phyloP scores from a whole-genome alignment of 2,329 filamentous ascomycete genomes.

The Aspergillus intermedius region DNA sequence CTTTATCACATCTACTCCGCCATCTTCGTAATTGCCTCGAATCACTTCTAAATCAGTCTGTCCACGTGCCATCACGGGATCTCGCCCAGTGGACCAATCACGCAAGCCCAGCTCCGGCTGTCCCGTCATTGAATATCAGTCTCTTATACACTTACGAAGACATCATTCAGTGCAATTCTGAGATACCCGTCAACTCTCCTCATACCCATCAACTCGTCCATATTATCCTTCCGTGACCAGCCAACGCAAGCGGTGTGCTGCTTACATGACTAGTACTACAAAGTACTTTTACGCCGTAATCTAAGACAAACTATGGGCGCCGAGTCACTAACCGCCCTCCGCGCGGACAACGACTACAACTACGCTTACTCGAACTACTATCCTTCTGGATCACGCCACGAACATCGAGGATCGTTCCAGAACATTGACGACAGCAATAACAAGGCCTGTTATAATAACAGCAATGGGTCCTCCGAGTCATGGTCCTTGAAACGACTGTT shows the following conservation, averaged over 20 bases:
- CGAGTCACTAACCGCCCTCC: slow-evolving; percentile 12
- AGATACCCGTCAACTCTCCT: no score
- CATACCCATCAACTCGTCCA: neutral
- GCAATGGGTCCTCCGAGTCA: slow-evolving; percentile 7
- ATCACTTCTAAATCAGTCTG: no score
- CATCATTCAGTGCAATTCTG: neutral
- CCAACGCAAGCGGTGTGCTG: neutral
- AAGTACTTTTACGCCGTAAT: neutral
- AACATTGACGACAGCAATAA: neutral
- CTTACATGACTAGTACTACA: neutral
- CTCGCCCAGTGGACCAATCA: neutral
- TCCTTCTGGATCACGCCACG: neutral
- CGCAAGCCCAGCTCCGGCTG: neutral
- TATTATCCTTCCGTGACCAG: neutral
- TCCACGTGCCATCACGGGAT: neutral
- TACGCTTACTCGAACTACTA: slow-evolving; percentile 4
- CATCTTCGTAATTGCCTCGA: no score
- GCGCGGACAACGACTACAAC: slow-evolving; percentile 8
- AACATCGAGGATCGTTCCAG: slow-evolving; percentile 5
- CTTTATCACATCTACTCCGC: no score
- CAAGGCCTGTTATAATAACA: neutral
- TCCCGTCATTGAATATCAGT: neutral
- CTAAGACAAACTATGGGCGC: slow-evolving; percentile 12
- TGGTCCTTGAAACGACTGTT: slow-evolving; percentile 25
- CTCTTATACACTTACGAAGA: neutral